Percentiles rank a stretch among this genome's conserved stretches.
These are phyloP conservation scores for Epichloe scottii DNA, from an alignment of 2,329 filamentous ascomycete species.

Conservation along the genomic window DNA sequence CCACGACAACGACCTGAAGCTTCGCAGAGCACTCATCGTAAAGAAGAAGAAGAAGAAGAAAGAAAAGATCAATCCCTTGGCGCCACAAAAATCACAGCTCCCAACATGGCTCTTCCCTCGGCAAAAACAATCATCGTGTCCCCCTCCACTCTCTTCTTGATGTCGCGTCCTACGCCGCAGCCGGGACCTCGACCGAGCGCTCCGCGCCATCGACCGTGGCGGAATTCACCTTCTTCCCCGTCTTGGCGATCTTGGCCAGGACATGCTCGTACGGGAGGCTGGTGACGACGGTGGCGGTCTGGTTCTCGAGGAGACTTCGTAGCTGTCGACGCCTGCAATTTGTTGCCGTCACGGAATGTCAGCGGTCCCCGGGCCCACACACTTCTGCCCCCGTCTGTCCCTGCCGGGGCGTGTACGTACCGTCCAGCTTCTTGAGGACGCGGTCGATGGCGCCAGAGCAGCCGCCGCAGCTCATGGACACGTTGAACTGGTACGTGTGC, in stretches of 20 bases:
- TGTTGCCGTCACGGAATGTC: not conserved
- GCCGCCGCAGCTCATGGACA: constrained; percentile 88
- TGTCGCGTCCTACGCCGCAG: constrained; percentile 8
- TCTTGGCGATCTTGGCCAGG: constrained; percentile 83
- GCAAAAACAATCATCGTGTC: not conserved
- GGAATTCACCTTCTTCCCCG: constrained; percentile 79
- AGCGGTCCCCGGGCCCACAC: not conserved
- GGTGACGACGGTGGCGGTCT: constrained; percentile 68
- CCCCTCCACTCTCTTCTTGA: not conserved
- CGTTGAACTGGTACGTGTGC: constrained; percentile 90
- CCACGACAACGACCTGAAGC: too few species aligned
- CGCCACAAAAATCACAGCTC: too few species aligned
- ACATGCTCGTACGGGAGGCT: constrained; percentile 67
- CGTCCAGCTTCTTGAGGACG: constrained; percentile 83
- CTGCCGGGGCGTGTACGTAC: constrained; percentile 33
- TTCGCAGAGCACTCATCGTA: too few species aligned
- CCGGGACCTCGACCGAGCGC: constrained; percentile 36
- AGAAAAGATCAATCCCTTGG: too few species aligned
- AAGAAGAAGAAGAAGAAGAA: too few species aligned
- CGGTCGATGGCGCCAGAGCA: constrained; percentile 91
- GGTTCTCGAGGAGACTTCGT: constrained; percentile 79
- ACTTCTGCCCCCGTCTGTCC: too few species aligned
- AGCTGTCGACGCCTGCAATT: constrained; percentile 64
- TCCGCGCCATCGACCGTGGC: constrained; percentile 56
- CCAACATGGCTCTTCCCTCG: not conserved